phyloP scores from a whole-genome alignment of 805 yeast genomes.

The Schwanniomyces pseudopolymorphus region DNA sequence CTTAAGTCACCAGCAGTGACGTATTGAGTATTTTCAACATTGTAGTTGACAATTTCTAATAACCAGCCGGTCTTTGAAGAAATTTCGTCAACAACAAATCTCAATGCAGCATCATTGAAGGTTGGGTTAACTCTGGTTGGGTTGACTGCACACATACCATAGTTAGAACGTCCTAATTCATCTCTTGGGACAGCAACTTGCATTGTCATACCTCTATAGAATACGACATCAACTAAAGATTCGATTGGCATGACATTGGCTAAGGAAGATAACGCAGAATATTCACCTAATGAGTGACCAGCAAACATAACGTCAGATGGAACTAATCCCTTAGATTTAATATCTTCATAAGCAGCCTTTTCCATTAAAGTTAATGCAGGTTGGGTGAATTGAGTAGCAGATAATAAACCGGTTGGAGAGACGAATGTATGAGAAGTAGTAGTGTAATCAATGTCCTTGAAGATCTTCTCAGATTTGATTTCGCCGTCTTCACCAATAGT shows the following conservation, averaged over 20 bases:
- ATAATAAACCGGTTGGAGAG: slow-evolving; percentile 90
- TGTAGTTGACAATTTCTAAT: slow-evolving; percentile 96
- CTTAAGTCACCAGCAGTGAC: slow-evolving; percentile 99
- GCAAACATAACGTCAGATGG: slow-evolving; percentile 94
- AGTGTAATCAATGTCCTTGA: slow-evolving; percentile 81
- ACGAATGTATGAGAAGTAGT: slow-evolving; percentile 85
- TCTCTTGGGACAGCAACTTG: slow-evolving; percentile 99
- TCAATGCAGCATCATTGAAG: slow-evolving; percentile 88
- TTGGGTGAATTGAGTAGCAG: slow-evolving; percentile 99
- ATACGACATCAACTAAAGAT: slow-evolving; percentile 93
- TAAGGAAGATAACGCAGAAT: slow-evolving; percentile 93
- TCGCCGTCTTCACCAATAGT: slow-evolving; percentile 83
- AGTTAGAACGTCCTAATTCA: slow-evolving; percentile 90
- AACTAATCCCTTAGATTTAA: slow-evolving; percentile 92
- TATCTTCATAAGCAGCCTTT: slow-evolving; percentile 97
- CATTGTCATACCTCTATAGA: slow-evolving; percentile 99
- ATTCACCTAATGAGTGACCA: slow-evolving; percentile 99
- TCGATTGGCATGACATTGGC: slow-evolving; percentile 99
- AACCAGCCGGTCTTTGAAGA: slow-evolving; percentile 85
- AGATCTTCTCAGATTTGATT: slow-evolving; percentile 87
- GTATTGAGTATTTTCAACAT: slow-evolving; percentile 97
- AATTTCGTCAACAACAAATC: slow-evolving; percentile 91
- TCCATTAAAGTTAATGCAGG: slow-evolving; percentile 99
- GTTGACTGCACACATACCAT: slow-evolving; percentile 98
- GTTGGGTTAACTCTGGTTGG: slow-evolving; percentile 90